phyloP scores from a whole-genome alignment of 495 filamentous ascomycete genomes.

The Penicillium canariense region DNA sequence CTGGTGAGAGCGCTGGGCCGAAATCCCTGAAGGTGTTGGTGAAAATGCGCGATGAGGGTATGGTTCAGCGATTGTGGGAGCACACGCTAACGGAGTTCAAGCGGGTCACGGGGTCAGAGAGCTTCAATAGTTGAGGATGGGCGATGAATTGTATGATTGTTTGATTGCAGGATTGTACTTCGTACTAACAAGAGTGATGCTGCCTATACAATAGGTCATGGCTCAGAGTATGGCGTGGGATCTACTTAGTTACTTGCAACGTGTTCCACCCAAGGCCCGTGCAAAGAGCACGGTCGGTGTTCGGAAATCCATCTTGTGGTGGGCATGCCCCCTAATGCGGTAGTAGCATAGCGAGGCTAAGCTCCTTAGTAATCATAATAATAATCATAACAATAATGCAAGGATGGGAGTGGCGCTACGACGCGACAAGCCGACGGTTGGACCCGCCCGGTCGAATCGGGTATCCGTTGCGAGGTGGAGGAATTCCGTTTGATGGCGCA shows the following conservation, averaged over 20 bases:
- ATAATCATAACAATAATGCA: neutral
- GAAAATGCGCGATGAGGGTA: conserved; percentile 37
- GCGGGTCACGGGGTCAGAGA: conserved; percentile 5
- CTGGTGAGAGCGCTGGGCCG: conserved; percentile 35
- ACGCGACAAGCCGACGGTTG: neutral
- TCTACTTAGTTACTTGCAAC: too few relatives aligned
- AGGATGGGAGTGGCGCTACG: neutral
- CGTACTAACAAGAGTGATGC: too few relatives aligned
- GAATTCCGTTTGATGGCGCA: too few relatives aligned
- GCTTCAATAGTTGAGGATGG: neutral
- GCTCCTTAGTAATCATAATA: neutral
- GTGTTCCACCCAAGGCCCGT: too few relatives aligned
- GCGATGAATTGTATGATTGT: neutral
- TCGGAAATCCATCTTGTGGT: too few relatives aligned
- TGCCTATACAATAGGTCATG: too few relatives aligned
- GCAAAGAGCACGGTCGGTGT: too few relatives aligned
- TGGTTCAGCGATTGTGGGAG: conserved; percentile 45
- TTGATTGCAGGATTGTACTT: neutral
- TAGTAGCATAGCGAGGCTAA: too few relatives aligned
- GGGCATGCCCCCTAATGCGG: too few relatives aligned
- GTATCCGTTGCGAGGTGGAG: conserved; percentile 11
- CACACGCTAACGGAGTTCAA: conserved; percentile 50
- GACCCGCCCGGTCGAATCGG: conserved; percentile 3
- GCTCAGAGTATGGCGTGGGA: too few relatives aligned
- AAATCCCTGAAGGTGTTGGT: conserved; percentile 37